A percentile compares a stretch with the other conserved stretches of the same genome.
Conservation (phyloP, 805 yeast species). For the Candida parachauliodes region DNA sequence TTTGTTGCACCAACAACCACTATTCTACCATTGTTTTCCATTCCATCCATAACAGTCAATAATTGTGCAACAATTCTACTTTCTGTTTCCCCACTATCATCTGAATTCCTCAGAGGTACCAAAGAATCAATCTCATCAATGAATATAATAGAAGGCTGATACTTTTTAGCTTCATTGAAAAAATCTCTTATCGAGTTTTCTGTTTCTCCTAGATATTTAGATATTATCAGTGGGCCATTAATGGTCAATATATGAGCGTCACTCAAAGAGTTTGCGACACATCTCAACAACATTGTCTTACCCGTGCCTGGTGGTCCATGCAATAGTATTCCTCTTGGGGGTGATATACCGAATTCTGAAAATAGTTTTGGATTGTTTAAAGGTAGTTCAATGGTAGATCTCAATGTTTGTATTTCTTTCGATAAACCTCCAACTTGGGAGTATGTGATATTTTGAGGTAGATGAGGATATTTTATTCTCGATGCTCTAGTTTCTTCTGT, state of each 20-base stretch:
- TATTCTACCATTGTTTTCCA: slow-evolving; percentile 60
- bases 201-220: slow-evolving; percentile 92
- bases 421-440: slow-evolving; percentile 73
- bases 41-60: slow-evolving; percentile 75
- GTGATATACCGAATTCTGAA: slow-evolving; percentile 79
- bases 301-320: slow-evolving; percentile 99
- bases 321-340: slow-evolving; percentile 88
- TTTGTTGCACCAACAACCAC: slow-evolving; percentile 76
- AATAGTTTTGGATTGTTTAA: slow-evolving; percentile 73
- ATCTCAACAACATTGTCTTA: slow-evolving; percentile 80
- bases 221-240: slow-evolving; percentile 87
- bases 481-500: slow-evolving; percentile 11
- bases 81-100: slow-evolving; percentile 89
- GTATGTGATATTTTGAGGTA: slow-evolving; percentile 46
- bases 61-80: slow-evolving; percentile 87
- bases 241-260: slow-evolving; percentile 83
- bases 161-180: slow-evolving; percentile 79
- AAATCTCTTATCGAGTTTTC: slow-evolving; percentile 79
- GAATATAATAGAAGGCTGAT: slow-evolving; percentile 83
- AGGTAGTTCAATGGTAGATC: slow-evolving; percentile 75
- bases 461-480: slow-evolving; percentile 36
- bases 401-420: slow-evolving; percentile 56
- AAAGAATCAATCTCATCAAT: slow-evolving; percentile 93
- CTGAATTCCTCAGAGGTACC: slow-evolving; percentile 79
- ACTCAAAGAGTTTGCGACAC: slow-evolving; percentile 67